Base-by-base conservation (phyloP, 441 rosid species). In the Erodium moschatum region DNA sequence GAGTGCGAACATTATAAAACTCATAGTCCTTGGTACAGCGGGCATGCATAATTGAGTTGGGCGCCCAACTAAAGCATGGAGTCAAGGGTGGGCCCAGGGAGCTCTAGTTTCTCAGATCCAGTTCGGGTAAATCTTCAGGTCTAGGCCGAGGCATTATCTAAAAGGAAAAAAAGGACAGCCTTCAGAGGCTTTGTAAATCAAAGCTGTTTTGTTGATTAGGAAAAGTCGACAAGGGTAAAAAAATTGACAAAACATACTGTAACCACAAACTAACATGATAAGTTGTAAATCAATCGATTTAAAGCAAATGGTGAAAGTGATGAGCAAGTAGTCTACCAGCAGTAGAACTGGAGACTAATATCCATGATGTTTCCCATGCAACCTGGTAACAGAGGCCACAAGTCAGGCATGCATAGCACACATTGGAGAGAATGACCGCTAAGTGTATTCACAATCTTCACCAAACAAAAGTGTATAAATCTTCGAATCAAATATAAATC, bases 351-450 rank as follows among this genome's bases (percentile, higher is more conserved):
- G 9, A 20, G 10, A 68, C 38, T 70, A 74, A 66, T 69, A 70
- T 6, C 77, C 77, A 65, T 74, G 77, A 67, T 70, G 68, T 69
- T 74, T 74, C 52, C 73, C 70, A 19, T 73, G 72, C 18, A 74
- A 74, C 70, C 77, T 74, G 68, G 19, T 24, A 64, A 69, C 9
- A 56, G 64, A 69, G 75, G 40, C 40, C 9, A 35, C 40, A 6
- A 35, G 9, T 35, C 40, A 35, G 9, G 9, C 9, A 35, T 35
- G 31, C 31, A 29, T 29, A 29, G 31, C 31, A 29, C 29, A 71
- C 63, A 63, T 63, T 24, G 12, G 52, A 42, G 27, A 70, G 52
- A 27, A 67, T 20, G 31, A 60, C 16, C 4, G 16, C 38, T 8
- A 63, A 52, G 12, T 63, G 27, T 63, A 18, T 58, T 19, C 63